Base-by-base conservation (phyloP, 768 basidiomycete species). In the Chalciporus sphaerocephalus region DNA sequence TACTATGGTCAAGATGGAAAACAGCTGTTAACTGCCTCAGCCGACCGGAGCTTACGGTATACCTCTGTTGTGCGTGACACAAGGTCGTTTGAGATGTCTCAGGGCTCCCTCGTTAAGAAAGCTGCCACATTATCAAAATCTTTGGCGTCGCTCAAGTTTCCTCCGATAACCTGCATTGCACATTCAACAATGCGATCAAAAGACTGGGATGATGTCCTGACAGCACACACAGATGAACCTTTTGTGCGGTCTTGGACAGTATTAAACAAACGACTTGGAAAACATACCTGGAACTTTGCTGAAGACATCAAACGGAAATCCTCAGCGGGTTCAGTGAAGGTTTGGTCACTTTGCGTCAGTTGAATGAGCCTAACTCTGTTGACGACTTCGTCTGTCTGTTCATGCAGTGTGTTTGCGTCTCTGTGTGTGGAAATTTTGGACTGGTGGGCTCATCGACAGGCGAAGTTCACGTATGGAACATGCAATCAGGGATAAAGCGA, bases 1-100 rank as follows among this genome's bases (percentile, higher is more conserved):
- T 97, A 92, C 65, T 97, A 96, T 63, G 95, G 94, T 11, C 83
- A 88, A n/a, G 95, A 99, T 58, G 96, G 96, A 3, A 99, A 99
- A 68, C 85, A 92, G 51, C 69, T 99, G 7, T 66, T 99, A 37
- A 93, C 90, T 4, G 86, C 91, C 4, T 93, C 92, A 2, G 70
- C 85, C 46, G 96, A 99, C 64, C 83, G 93, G 25, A 87, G 88
- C 53, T 68, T 99, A 42, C 76, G 96, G 28, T 92, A 83, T 60
- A 94, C 90, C 3, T 92, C 87, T 36, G 87, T 98, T 43, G 95
- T 98, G 9, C 78, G 96, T 13, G 96, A 99, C 66, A 94, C 95
- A 1, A 74, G 96, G 37, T 92, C 90, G 24, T 91, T 91, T 58
- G 96, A 99, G 64, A 69, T 99, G 44, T 94, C 91, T 3, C 95